Evolutionary conservation across 371 early-diverging fungal genomes (phyloP), one percentile per base, ranked within the genome.

Genomic region (Aphelidium insulamus): DNA sequence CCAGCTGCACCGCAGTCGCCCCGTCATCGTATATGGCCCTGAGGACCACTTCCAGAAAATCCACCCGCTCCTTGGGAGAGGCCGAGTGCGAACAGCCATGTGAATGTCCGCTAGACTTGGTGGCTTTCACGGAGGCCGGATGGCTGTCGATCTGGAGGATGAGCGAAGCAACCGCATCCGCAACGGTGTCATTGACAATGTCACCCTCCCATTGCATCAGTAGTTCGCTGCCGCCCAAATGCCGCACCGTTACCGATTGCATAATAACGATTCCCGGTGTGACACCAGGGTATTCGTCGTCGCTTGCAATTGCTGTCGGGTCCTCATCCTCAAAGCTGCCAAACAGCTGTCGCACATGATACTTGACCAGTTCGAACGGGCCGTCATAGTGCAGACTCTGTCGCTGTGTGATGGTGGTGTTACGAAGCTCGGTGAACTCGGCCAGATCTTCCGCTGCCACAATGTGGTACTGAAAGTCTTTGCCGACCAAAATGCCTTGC

Each of bases 271-370:
- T 62, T 50, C 26, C 66, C 2, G 24, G 22, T n/a, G 10, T 24
- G 2, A 14, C 12, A 7, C n/a, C n/a, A 1, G 25, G 23, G 7
- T 32, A 28, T 15, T 32, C 33, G 10, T 32, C 19, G 15, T 12
- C 16, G 1, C 24, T 14, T 6, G 33, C 33, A 10, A 16, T 32
- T 12, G 12, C 15, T 5, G 6, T 43, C 53, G 22, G 21, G 32
- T 26, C 31, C 7, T 45, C 46, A 20, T 55, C 55, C 26, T 61
- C 46, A 3, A 77, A 46, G 11, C 51, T 41, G 23, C 88, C 97
- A 69, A 75, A 94, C 83, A 91, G 83, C 50, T 75, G 73, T 38
- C 74, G 75, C 21, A 95, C 52, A 45, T 90, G 86, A 64, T 77
- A 83, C 37, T 66, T 62, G 26, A 94, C 60, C 20, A 95, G 51